These are phyloP conservation scores for Magnusiomyces paraingens DNA, from an alignment of 1,139 yeast genomes.

Conservation along the genomic window DNA sequence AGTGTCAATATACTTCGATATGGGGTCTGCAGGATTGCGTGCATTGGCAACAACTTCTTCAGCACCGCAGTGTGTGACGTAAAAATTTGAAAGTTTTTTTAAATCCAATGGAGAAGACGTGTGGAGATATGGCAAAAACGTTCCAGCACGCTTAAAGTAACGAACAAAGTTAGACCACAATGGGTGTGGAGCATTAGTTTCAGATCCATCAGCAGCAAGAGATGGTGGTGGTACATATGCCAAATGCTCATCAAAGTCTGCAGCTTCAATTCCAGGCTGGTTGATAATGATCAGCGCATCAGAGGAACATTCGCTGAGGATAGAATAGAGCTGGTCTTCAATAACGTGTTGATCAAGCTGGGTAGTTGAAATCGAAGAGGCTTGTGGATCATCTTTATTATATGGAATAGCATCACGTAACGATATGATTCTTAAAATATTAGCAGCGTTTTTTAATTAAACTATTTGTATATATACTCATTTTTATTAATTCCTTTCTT, in stretches of 20 bases:
- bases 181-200: no score
- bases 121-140: conserved; percentile 56
- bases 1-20: conserved; percentile 48
- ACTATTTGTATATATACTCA: neutral
- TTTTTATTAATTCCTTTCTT: neutral
- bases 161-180: conserved; percentile 51
- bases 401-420: conserved; percentile 27
- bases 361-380: conserved; percentile 1
- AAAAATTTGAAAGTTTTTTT: conserved; percentile 40
- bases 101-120: conserved; percentile 43
- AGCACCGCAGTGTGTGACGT: conserved; percentile 25
- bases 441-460: neutral
- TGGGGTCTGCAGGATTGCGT: conserved; percentile 34
- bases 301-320: conserved; percentile 57
- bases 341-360: conserved; percentile 16
- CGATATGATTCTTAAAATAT: conserved; percentile 22
- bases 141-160: conserved; percentile 54
- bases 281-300: conserved; percentile 64
- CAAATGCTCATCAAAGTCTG: conserved; percentile 43
- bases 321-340: conserved; percentile 41
- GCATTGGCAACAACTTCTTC: conserved; percentile 22
- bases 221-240: conserved; percentile 10
- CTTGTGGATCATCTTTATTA: conserved; percentile 28
- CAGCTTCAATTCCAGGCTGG: conserved; percentile 57
- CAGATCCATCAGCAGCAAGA: conserved; percentile 15